Percentiles rank a stretch among this genome's conserved stretches.
These are phyloP conservation scores for Paracoccidioides brasiliensis DNA, from an alignment of 2,329 filamentous ascomycete genomes.

Conservation along the genomic window DNA sequence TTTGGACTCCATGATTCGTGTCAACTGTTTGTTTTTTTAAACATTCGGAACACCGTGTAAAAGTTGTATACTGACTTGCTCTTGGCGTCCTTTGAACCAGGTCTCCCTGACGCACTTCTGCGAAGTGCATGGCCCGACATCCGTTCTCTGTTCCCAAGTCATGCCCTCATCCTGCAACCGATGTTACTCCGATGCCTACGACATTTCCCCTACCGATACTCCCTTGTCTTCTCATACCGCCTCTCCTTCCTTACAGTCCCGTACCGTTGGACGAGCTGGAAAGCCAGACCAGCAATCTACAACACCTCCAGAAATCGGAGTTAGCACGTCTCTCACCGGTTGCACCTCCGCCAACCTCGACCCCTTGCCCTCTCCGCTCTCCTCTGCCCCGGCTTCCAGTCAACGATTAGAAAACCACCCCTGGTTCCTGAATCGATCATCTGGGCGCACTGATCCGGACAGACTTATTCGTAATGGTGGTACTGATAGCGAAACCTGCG, in stretches of 20 bases:
- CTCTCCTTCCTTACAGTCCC: slow-evolving; percentile 12
- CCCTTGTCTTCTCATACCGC: slow-evolving; percentile 21
- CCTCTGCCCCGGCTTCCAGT: slow-evolving; percentile 10
- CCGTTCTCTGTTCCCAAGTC: slow-evolving; percentile 49
- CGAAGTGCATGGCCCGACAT: slow-evolving; percentile 49
- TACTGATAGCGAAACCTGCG: slow-evolving; percentile 41
- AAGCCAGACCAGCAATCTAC: slow-evolving; percentile 10
- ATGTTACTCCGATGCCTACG: slow-evolving; percentile 33
- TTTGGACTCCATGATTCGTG: neutral
- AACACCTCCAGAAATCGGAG: slow-evolving; percentile 5
- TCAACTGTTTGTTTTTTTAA: neutral
- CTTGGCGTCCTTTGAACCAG: slow-evolving; percentile 21
- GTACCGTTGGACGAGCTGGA: slow-evolving; percentile 9
- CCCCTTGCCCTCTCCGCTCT: slow-evolving; percentile 12
- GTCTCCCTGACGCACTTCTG: slow-evolving; percentile 51
- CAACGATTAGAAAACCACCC: slow-evolving; percentile 37
- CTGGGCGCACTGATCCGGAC: slow-evolving; percentile 32
- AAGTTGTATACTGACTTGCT: slow-evolving; percentile 5
- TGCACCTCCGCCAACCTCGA: slow-evolving; percentile 8
- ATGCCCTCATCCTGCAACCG: slow-evolving; percentile 41
- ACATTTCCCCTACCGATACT: slow-evolving; percentile 31
- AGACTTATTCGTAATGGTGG: slow-evolving; percentile 30
- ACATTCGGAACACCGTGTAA: neutral
- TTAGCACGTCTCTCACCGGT: slow-evolving; percentile 7
- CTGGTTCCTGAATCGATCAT: slow-evolving; percentile 34